Conservation (phyloP, 495 filamentous ascomycete species). For the Sordaria brevicollis region DNA sequence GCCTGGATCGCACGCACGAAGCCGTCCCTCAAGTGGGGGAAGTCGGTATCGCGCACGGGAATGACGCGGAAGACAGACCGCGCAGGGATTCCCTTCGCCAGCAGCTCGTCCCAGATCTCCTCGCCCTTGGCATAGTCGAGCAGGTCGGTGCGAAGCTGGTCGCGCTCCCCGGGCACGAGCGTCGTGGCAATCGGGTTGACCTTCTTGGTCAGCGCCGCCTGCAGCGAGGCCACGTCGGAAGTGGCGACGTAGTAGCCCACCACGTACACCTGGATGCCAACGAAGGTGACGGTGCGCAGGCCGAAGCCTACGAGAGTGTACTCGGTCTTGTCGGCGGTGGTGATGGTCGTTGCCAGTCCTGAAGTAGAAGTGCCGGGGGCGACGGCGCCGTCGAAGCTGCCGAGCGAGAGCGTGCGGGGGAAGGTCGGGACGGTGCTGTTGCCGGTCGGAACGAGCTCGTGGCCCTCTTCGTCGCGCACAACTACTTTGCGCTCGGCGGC, state of each 20-base stretch:
- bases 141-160: constrained; percentile 53
- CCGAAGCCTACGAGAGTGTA: constrained; percentile 85
- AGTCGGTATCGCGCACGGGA: constrained; percentile 82
- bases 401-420: constrained; percentile 59
- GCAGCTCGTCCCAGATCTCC: constrained; percentile 59
- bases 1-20: constrained; percentile 77
- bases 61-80: constrained; percentile 69
- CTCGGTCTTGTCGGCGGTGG: constrained; percentile 34
- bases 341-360: constrained; percentile 1
- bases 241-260: constrained; percentile 84
- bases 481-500: constrained; percentile 44
- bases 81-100: constrained; percentile 48
- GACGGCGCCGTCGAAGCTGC: constrained; percentile 22
- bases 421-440: constrained; percentile 75
- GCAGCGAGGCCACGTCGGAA: constrained; percentile 52
- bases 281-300: constrained; percentile 77
- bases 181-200: constrained; percentile 64
- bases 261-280: constrained; percentile 90
- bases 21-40: constrained; percentile 80
- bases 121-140: constrained; percentile 59
- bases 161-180: constrained; percentile 68
- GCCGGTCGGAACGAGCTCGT: constrained; percentile 67
- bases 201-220: constrained; percentile 35
- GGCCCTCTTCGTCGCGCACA: constrained; percentile 43
- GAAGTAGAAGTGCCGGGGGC: constrained; percentile 10